Conservation (phyloP, 805 yeast species). For the Kregervanrija fluxuum region DNA sequence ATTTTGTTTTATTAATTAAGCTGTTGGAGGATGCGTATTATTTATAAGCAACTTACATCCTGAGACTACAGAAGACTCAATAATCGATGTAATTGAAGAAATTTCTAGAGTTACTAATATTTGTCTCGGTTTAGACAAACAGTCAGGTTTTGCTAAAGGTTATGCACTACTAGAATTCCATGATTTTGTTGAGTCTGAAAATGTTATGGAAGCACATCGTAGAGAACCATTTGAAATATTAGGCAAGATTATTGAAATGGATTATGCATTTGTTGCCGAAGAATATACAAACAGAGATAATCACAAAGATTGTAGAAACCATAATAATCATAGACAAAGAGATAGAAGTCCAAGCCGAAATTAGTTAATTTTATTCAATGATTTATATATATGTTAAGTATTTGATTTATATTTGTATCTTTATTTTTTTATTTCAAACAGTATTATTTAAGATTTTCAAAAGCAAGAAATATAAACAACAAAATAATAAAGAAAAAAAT, state of each 20-base stretch:
- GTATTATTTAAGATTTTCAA: too few species aligned
- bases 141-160: constrained; percentile 37
- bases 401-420: too few species aligned
- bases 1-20: constrained; percentile 9
- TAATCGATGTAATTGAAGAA: constrained; percentile 34
- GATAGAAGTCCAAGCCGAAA: constrained; percentile 6
- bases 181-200: constrained; percentile 26
- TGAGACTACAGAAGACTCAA: constrained; percentile 39
- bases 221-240: constrained; percentile 26
- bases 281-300: neutral
- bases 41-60: constrained; percentile 35
- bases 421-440: too few species aligned
- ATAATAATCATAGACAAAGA: neutral
- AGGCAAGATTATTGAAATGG: constrained; percentile 27
- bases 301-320: neutral
- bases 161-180: constrained; percentile 35
- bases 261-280: constrained; percentile 32
- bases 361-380: too few species aligned
- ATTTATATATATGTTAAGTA: too few species aligned
- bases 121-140: constrained; percentile 36
- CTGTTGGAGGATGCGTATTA: constrained; percentile 38
- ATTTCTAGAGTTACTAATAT: constrained; percentile 31
- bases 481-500: too few species aligned
- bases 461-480: neutral
- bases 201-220: constrained; percentile 21